Base-by-base conservation (phyloP, 2,329 filamentous ascomycete genomes). In the Fusarium stilboides region DNA sequence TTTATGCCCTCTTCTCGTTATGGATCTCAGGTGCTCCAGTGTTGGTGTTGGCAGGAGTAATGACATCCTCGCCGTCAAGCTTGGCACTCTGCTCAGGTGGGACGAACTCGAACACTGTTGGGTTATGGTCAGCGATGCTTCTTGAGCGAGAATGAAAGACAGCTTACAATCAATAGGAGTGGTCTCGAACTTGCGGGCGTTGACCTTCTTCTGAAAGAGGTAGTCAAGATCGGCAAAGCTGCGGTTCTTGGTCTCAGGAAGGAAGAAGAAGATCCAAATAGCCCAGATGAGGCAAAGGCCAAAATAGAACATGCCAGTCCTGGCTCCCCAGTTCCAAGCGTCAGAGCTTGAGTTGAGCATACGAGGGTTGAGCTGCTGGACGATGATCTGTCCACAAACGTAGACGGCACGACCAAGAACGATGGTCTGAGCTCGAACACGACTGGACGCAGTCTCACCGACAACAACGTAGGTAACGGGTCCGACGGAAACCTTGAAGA, bases 381-480 rank as follows among this genome's bases (percentile, higher is more conserved):
- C 81, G 19, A 80, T 74, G 14, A 81, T 73, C 82, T 70, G 26
- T 72, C 76, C 12, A 75, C 83, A 19, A 57, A 82, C 86, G 71
- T 80, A 81, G 22, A 82, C 60, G 55, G 78, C 81, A 36, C 83
- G 66, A 6, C 80, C 82, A 10, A 85, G 70, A 4, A 83, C 82
- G n/a, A 85, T 80, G 0, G 81, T 82, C 72, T 84, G 81, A 31
- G 80, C 81, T 14, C 82, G 78, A 14, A 85, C 77, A 53, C 82
- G 81, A n/a, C 80, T 83, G 9, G 82, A 83, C 0, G 80, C 76
- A 2, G 83, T 76, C 73, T 85, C 83, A 4, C 80, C 88, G 4
- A 97, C 93, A 24, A 97, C 86, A 0, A 93, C 94, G 81, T 96
- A 97, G 79, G 92, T 94, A 15, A 97, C 93, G 51, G 64, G 80